A percentile compares a stretch with the other conserved stretches of the same genome.
phyloP scores from a whole-genome alignment of 2,329 filamentous ascomycete species.

The Paracorniculantispora psalliotae region DNA sequence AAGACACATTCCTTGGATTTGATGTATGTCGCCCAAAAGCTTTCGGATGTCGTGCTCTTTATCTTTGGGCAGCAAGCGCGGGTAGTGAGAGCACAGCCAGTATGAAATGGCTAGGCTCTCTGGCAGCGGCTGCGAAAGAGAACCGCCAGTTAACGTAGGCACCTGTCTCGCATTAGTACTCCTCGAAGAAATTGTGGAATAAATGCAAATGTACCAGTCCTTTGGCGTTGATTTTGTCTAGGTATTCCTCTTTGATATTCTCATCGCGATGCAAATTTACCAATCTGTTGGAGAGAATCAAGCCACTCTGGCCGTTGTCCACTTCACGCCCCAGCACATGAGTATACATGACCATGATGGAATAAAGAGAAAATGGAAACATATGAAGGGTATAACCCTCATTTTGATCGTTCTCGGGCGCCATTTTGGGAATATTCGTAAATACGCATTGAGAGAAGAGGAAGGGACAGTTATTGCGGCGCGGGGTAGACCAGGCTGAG shows the following conservation, averaged over 20 bases:
- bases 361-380: conserved; percentile 12
- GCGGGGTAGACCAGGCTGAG: not conserved
- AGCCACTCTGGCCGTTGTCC: not conserved
- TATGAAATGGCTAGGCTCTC: conserved; percentile 12
- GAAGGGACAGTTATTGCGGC: not conserved
- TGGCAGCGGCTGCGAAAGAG: not conserved
- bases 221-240: not conserved
- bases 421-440: not conserved
- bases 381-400: conserved; percentile 1
- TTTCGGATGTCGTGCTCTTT: not conserved
- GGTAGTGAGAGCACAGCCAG: conserved; percentile 4
- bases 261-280: conserved; percentile 12
- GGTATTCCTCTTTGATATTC: conserved; percentile 4
- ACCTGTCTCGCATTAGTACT: not conserved
- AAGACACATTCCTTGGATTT: conserved; percentile 2
- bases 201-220: not conserved
- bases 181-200: not conserved
- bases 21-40: not conserved
- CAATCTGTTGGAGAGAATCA: not conserved
- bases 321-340: not conserved
- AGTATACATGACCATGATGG: conserved; percentile 12
- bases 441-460: not conserved
- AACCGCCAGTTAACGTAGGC: conserved; percentile 1
- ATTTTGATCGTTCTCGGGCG: not conserved
- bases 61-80: not conserved